phyloP scores from a whole-genome alignment of 495 filamentous ascomycete species.

The Massariosphaeria phaeospora region DNA sequence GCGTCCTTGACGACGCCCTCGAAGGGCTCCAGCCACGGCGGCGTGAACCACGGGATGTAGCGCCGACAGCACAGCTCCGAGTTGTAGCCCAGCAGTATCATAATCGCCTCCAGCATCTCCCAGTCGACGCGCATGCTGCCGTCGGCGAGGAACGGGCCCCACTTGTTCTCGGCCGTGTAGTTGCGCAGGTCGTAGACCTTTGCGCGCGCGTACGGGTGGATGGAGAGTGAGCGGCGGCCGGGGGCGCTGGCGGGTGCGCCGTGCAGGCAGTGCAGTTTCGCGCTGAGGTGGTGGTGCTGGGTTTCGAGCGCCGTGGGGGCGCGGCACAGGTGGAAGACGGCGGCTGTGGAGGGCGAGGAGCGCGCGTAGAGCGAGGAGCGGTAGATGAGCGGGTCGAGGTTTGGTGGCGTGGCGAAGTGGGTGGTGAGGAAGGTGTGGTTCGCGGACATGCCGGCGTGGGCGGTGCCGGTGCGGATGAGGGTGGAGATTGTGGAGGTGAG shows the following conservation, averaged over 20 bases:
- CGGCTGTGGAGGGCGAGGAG: no score
- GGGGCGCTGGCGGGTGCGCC: conserved; percentile 47
- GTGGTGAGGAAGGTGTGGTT: conserved; percentile 37
- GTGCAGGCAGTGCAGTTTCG: conserved; percentile 59
- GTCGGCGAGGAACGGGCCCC: conserved; percentile 60
- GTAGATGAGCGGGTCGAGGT: conserved; percentile 21
- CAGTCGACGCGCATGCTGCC: conserved; percentile 54
- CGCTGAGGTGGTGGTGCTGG: conserved; percentile 56
- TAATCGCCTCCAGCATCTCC: conserved; percentile 64
- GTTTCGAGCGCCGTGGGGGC: conserved; percentile 35
- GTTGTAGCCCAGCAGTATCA: conserved; percentile 57
- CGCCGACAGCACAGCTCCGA: conserved; percentile 45
- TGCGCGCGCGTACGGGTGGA: conserved; percentile 54
- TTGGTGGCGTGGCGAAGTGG: conserved; percentile 32
- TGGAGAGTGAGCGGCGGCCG: conserved; percentile 33
- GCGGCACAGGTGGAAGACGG: conserved; percentile 25
- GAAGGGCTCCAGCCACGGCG: conserved; percentile 51
- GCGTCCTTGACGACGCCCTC: conserved; percentile 44
- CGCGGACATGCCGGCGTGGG: conserved; percentile 19
- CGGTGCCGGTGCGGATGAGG: conserved; percentile 34
- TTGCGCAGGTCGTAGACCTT: conserved; percentile 62
- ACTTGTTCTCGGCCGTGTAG: conserved; percentile 50
- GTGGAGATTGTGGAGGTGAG: conserved; percentile 11
- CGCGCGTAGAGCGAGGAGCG: conserved; percentile 45
- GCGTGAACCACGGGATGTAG: conserved; percentile 42